Conservation (phyloP, 176 grass and related monocot species). For the Avena sativa region DNA sequence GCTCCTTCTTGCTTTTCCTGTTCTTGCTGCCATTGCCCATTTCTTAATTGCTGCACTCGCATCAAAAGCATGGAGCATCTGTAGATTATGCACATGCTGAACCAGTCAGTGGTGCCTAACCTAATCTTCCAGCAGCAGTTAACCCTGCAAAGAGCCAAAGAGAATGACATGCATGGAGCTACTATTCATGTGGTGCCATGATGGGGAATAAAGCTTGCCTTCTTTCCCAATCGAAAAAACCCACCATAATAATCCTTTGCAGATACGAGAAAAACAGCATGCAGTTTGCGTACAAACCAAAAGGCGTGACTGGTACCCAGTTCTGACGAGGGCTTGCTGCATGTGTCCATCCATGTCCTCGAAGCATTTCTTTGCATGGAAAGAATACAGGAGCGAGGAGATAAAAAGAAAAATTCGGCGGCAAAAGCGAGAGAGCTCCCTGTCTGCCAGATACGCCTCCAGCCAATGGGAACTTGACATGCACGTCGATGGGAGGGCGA, state of each 20-base stretch:
- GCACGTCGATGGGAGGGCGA: conserved; percentile 4
- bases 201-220: conserved; percentile 27
- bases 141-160: background rate
- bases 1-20: background rate
- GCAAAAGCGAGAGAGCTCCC: background rate
- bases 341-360: background rate
- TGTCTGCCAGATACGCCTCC: conserved; percentile 1
- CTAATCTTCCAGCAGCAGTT: background rate
- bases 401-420: background rate
- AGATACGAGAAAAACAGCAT: background rate
- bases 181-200: conserved; percentile 22
- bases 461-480: conserved; percentile 43
- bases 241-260: background rate
- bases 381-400: background rate
- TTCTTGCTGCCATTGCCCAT: background rate
- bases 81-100: background rate
- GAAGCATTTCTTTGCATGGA: conserved; percentile 29
- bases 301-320: no score
- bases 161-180: no score
- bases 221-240: conserved; percentile 22
- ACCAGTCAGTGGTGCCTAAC: no score
- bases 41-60: background rate
- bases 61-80: background rate
- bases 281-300: background rate
- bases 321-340: background rate